Evolutionary conservation across 1,284 basidiomycete genomes (phyloP).

Genomic region (Moesziomyces globuligerus): DNA sequence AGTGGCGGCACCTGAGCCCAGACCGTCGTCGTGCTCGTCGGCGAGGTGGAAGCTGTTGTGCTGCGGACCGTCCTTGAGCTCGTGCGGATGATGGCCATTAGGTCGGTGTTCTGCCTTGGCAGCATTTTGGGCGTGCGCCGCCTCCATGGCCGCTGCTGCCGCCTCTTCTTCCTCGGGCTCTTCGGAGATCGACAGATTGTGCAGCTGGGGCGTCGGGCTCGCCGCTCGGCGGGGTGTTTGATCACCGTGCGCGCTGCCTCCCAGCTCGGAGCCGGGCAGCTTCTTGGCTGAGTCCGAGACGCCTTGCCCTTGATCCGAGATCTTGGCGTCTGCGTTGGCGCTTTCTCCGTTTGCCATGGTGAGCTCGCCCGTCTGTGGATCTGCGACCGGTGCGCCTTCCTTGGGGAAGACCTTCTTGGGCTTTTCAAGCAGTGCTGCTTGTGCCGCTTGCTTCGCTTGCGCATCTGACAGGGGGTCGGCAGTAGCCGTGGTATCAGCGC

Average conservation of each 20-base stretch:
- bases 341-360: constrained; percentile 25
- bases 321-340: constrained; percentile 3
- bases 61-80: constrained; percentile 42
- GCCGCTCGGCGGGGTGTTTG: constrained; percentile 24
- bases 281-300: constrained; percentile 24
- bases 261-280: not conserved
- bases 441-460: not conserved
- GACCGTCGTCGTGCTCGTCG: constrained; percentile 35
- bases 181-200: constrained; percentile 29
- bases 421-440: constrained; percentile 11
- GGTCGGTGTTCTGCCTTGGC: constrained; percentile 11
- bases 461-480: not conserved
- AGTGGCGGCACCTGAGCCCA: constrained; percentile 31
- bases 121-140: constrained; percentile 29
- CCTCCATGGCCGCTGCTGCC: constrained; percentile 35
- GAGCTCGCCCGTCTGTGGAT: constrained; percentile 39
- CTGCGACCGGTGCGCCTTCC: constrained; percentile 40
- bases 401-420: constrained; percentile 43
- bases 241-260: constrained; percentile 10
- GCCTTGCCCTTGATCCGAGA: constrained; percentile 8
- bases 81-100: constrained; percentile 40
- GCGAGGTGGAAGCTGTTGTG: constrained; percentile 45
- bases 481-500: not conserved
- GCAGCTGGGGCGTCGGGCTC: constrained; percentile 24
- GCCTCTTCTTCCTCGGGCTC: constrained; percentile 32